Base-by-base conservation (phyloP, 306 rosid species). In the Biancaea sappan region DNA sequence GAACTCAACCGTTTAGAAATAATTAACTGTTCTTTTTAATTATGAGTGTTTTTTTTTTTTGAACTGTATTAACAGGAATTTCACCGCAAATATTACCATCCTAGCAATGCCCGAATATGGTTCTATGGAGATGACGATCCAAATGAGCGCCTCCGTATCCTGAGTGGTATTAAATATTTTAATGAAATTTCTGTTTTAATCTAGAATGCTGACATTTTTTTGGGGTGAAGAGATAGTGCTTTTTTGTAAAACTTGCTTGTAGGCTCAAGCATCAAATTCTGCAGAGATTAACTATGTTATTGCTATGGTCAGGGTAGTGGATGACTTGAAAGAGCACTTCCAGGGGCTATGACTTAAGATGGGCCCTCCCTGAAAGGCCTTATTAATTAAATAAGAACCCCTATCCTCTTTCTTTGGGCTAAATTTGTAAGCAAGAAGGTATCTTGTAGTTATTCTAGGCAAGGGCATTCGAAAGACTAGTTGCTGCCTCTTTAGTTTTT, bases 111-210 rank as follows among this genome's bases (percentile, higher is more conserved):
- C 14, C 83, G 98, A 41, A 92, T 94, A 73, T 94, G 98, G 98
- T 94, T 94, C 82, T 94, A 94, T 80, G 99, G 99, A 86, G 95
- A 94, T 80, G 99, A 94, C 81, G 90, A 92, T 90, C 93, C 97
- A 65, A 85, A 48, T 69, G 97, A 92, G 82, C 98, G 99, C 53
- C 86, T 94, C 40, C 95, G 91, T 52, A 83, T 94, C 64, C 81
- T 92, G 44, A 90, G 88, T 69, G 96, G 99, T 94, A 32, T 31
- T 94, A 32, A 24, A 47, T 26, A 71, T 40, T 72, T 65, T 44
- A 16, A 28, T 63, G 19, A 48, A 77, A 31, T 67, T 43, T 35
- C 63, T 76, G 59, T 60, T 77, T 73, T 28, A 68, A 47, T 72
- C n/a, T 66, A 75, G 56, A 66, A 54, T 46, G 25, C 54, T 52